Conservation (phyloP, 1,284 basidiomycete species). For the Pseudozyma hubeiensis region DNA sequence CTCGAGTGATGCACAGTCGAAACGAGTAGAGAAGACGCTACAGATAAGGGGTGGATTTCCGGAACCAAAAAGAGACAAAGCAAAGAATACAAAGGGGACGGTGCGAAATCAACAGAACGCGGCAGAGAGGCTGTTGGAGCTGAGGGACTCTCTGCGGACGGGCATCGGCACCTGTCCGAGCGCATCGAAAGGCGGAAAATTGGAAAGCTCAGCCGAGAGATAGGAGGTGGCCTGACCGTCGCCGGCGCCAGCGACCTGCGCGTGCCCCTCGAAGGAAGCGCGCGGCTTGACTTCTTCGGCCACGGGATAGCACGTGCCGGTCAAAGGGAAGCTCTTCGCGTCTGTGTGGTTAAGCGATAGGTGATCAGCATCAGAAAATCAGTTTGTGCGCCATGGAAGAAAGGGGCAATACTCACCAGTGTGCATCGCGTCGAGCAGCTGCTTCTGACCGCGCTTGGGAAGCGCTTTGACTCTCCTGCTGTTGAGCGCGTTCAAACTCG, state of each 20-base stretch:
- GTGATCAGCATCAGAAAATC: neutral
- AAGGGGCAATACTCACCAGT: conserved; percentile 10
- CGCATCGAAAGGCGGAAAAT: conserved; percentile 21
- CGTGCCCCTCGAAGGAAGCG: neutral
- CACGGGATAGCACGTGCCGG: conserved; percentile 10
- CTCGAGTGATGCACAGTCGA: neutral
- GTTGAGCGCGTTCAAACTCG: conserved; percentile 18
- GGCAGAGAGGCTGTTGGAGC: conserved; percentile 36
- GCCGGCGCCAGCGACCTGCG: neutral
- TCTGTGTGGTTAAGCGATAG: neutral
- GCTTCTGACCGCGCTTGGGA: conserved; percentile 24
- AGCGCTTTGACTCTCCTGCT: conserved; percentile 30
- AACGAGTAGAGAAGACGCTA: neutral
- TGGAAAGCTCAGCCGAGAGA: neutral
- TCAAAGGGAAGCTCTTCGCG: neutral
- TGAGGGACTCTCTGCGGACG: conserved; percentile 15
- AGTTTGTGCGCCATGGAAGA: neutral
- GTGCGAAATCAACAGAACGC: conserved; percentile 21
- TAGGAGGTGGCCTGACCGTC: conserved; percentile 14
- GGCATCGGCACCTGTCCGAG: conserved; percentile 23
- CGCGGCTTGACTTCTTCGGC: conserved; percentile 2
- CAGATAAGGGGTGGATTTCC: conserved; percentile 13
- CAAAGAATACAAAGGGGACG: conserved; percentile 20
- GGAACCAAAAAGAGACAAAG: conserved; percentile 18
- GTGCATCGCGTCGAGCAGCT: conserved; percentile 5